Evolutionary conservation across 805 yeast species (phyloP).

Genomic region (Sugiyamaella boreocaroliniensis): DNA sequence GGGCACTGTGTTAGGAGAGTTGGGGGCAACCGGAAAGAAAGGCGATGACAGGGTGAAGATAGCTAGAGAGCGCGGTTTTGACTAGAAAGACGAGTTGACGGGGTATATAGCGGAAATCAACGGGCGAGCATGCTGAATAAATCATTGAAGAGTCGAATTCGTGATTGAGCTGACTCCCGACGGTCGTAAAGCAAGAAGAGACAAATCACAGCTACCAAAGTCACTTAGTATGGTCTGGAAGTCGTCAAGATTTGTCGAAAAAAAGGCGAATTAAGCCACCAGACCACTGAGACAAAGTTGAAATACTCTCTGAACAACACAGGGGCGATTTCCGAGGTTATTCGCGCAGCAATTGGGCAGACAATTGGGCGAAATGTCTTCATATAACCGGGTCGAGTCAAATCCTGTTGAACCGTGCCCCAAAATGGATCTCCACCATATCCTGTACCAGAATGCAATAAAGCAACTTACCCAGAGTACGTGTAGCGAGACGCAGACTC

Average conservation of each 20-base stretch:
- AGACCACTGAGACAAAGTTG: constrained; percentile 2
- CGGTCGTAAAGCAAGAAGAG: no score
- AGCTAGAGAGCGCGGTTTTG: no score
- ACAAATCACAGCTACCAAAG: no score
- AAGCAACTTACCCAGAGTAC: constrained; percentile 15
- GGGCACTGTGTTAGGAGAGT: constrained; percentile 6
- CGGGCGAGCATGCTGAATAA: background rate
- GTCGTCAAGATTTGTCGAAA: no score
- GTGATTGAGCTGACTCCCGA: background rate
- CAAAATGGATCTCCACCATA: constrained; percentile 1
- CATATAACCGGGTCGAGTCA: background rate
- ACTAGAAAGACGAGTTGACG: background rate
- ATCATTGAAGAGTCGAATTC: background rate
- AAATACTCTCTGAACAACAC: constrained; percentile 4
- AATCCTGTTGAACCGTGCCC: background rate
- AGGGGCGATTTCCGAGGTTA: background rate
- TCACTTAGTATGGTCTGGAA: no score
- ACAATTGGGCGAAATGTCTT: constrained; percentile 1
- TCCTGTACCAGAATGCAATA: background rate
- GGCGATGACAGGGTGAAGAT: no score
- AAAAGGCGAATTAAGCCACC: background rate
- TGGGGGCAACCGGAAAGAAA: background rate
- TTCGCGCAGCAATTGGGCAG: background rate
- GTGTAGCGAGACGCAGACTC: constrained; percentile 20
- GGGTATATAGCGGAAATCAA: background rate